Conservation (phyloP, 23 red algal genomes). For the Gracilaria caudata region DNA sequence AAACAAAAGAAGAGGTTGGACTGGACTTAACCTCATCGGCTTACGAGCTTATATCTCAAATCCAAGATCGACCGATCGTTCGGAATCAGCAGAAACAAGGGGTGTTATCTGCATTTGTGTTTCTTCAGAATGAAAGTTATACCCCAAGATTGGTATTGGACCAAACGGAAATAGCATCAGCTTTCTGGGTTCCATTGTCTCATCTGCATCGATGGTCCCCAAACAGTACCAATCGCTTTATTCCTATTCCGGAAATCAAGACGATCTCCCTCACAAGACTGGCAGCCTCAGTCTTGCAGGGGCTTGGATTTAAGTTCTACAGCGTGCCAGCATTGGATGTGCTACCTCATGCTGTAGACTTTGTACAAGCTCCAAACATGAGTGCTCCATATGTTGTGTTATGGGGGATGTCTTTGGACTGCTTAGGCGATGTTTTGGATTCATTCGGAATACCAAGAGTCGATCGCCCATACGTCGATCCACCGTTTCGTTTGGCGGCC, state of each 20-base stretch:
- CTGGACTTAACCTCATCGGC: slow-evolving; percentile 51
- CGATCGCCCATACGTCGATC: slow-evolving; percentile 33
- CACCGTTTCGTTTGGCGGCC: slow-evolving; percentile 15
- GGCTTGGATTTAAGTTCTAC: slow-evolving; percentile 1
- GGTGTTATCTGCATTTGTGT: slow-evolving; percentile 65
- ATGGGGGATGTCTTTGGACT: slow-evolving; percentile 55
- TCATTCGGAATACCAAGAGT: slow-evolving; percentile 41
- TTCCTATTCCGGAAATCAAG: background rate
- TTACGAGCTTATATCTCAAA: slow-evolving; percentile 43
- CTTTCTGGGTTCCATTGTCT: slow-evolving; percentile 56
- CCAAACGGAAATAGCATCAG: slow-evolving; percentile 33
- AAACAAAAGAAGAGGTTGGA: slow-evolving; percentile 87
- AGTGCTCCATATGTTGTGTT: slow-evolving; percentile 15
- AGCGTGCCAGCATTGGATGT: slow-evolving; percentile 49
- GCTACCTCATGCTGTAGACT: slow-evolving; percentile 27
- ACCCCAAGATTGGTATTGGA: background rate
- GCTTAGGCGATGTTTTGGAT: slow-evolving; percentile 50
- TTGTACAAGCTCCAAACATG: slow-evolving; percentile 10
- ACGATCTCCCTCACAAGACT: background rate
- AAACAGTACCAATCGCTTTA: background rate
- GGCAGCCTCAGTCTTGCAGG: background rate
- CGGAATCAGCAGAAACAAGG: background rate
- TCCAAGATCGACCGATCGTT: slow-evolving; percentile 40
- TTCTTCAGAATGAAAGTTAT: slow-evolving; percentile 27
- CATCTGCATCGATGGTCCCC: slow-evolving; percentile 36